Conservation (phyloP, 2,329 filamentous ascomycete genomes). For the Sporothrix sp. region DNA sequence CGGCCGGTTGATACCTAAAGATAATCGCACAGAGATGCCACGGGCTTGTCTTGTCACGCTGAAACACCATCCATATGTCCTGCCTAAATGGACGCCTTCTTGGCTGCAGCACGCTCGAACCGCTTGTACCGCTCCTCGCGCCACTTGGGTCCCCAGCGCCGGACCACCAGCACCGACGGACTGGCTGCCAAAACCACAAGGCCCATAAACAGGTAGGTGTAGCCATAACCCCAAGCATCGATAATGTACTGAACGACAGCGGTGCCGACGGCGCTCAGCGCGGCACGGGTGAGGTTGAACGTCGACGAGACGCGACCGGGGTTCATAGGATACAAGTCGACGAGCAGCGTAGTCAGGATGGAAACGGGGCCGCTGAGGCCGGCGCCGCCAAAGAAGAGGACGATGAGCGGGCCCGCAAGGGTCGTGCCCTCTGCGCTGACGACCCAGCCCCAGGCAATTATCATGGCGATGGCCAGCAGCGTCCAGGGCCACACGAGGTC, state of each 20-base stretch:
- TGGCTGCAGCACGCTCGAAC: constrained; percentile 11
- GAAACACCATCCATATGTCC: not conserved
- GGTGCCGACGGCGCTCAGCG: constrained; percentile 31
- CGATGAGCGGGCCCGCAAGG: constrained; percentile 31
- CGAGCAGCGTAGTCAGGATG: constrained; percentile 31
- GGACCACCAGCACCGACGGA: constrained; percentile 23
- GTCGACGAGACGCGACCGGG: constrained; percentile 33
- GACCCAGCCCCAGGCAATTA: constrained; percentile 35
- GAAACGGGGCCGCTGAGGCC: constrained; percentile 32
- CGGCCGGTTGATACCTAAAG: too few species aligned
- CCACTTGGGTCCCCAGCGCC: constrained; percentile 26
- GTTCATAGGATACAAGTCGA: constrained; percentile 34
- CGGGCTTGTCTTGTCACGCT: too few species aligned
- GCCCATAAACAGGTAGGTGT: constrained; percentile 28
- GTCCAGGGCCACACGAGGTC: constrained; percentile 29
- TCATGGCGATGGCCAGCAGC: constrained; percentile 33
- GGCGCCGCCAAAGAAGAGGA: constrained; percentile 31
- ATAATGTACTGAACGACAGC: constrained; percentile 33
- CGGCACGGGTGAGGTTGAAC: constrained; percentile 32
- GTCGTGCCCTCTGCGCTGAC: constrained; percentile 26
- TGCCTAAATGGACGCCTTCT: not conserved
- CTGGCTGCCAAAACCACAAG: constrained; percentile 23
- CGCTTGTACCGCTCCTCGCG: constrained; percentile 24
- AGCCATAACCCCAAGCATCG: constrained; percentile 31
- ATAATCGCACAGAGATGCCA: too few species aligned